Percentiles rank a stretch among this genome's conserved stretches.
phyloP scores from a whole-genome alignment of 1,284 basidiomycete species.

The Cutaneotrichosporon cyanovorans region DNA sequence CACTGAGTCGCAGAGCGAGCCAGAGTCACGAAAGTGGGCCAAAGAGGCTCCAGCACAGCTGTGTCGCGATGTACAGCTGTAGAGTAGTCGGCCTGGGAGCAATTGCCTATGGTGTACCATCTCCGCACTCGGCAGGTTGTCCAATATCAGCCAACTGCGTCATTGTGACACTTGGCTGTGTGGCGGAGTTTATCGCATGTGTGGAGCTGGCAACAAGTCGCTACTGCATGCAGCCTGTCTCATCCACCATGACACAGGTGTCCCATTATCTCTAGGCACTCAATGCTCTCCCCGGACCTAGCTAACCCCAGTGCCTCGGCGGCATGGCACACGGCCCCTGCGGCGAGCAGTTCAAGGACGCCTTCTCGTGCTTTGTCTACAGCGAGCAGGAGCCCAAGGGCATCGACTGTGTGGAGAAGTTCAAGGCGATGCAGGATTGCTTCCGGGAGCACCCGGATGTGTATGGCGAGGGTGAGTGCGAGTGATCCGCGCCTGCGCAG shows the following conservation, averaged over 20 bases:
- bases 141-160: not conserved
- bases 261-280: no score
- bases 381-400: slow-evolving; percentile 96
- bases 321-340: slow-evolving; percentile 98
- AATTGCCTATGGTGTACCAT: not conserved
- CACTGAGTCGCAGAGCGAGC: no score
- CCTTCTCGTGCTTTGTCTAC: slow-evolving; percentile 95
- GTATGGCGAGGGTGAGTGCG: slow-evolving; percentile 79
- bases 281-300: no score
- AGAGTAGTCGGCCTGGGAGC: no score
- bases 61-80: no score
- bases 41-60: no score
- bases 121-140: not conserved
- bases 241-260: no score
- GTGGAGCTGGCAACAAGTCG: no score
- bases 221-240: no score
- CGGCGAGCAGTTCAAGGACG: slow-evolving; percentile 85
- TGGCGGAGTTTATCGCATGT: no score
- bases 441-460: slow-evolving; percentile 92
- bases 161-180: not conserved
- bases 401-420: slow-evolving; percentile 95
- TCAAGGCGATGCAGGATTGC: slow-evolving; percentile 96
- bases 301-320: slow-evolving; percentile 62
- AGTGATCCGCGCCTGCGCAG: not conserved
- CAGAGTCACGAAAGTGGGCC: no score